These are phyloP conservation scores for Reticulascus tulasneorum DNA, from an alignment of 2,329 filamentous ascomycete species.

Conservation along the genomic window DNA sequence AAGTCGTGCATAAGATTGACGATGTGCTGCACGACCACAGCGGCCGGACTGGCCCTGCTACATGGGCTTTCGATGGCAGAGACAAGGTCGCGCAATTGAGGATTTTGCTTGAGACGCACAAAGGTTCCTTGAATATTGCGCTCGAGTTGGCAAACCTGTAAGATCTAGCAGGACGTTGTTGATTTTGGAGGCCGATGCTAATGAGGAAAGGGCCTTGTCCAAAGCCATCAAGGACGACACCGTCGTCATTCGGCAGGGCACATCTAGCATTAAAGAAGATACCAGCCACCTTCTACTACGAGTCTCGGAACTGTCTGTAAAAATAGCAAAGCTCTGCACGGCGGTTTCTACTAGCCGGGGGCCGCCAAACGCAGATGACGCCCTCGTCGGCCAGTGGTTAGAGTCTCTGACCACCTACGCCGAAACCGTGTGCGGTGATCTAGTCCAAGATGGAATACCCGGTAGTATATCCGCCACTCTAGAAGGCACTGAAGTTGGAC, in stretches of 20 bases:
- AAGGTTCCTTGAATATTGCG: constrained; percentile 7
- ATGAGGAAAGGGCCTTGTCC: constrained; percentile 2
- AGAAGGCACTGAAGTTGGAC: background rate
- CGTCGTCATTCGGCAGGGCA: constrained; percentile 1
- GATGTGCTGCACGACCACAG: background rate
- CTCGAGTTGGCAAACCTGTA: constrained; percentile 14
- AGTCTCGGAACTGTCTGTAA: background rate
- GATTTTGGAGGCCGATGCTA: background rate
- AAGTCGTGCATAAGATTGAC: constrained; percentile 5
- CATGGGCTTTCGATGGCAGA: background rate
- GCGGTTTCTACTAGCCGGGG: background rate
- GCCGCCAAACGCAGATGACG: background rate
- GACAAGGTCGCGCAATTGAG: background rate
- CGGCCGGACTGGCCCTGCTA: background rate
- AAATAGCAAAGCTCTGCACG: background rate
- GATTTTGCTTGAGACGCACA: background rate
- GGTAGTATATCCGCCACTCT: background rate
- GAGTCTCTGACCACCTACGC: background rate
- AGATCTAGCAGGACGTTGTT: background rate
- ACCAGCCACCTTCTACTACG: constrained; percentile 1
- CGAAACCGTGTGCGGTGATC: background rate
- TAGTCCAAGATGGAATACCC: background rate
- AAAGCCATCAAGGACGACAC: constrained; percentile 6
- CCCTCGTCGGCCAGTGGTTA: background rate
- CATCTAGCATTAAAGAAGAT: constrained; percentile 8